phyloP scores from a whole-genome alignment of 1,284 basidiomycete genomes.

The Moesziomyces sp. region DNA sequence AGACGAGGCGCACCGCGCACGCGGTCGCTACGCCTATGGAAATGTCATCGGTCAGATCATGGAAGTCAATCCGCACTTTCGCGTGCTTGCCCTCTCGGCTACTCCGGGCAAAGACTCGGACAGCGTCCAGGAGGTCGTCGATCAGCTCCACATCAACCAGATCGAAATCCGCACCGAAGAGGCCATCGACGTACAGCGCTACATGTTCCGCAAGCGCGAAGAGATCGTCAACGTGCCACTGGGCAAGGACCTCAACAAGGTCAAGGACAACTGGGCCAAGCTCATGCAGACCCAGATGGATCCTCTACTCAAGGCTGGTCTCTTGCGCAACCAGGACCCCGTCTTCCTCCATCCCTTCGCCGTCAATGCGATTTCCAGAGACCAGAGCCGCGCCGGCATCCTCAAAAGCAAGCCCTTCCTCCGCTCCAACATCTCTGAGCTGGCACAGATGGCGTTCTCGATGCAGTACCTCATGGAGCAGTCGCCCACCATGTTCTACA shows the following conservation, averaged over 20 bases:
- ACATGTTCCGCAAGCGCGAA: slow-evolving; percentile 82
- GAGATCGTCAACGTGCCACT: slow-evolving; percentile 58
- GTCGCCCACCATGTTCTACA: slow-evolving; percentile 71
- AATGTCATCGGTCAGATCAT: slow-evolving; percentile 89
- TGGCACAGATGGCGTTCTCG: slow-evolving; percentile 55
- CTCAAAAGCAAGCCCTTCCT: slow-evolving; percentile 37
- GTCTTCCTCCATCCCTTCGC: slow-evolving; percentile 56
- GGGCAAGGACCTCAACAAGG: slow-evolving; percentile 48
- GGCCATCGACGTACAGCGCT: slow-evolving; percentile 85
- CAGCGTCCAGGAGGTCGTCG: slow-evolving; percentile 88
- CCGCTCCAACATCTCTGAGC: slow-evolving; percentile 39
- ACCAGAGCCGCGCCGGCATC: slow-evolving; percentile 23
- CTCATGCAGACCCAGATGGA: slow-evolving; percentile 65
- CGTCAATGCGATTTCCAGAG: slow-evolving; percentile 39
- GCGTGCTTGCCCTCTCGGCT: slow-evolving; percentile 91
- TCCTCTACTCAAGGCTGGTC: slow-evolving; percentile 49
- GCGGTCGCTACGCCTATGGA: slow-evolving; percentile 91
- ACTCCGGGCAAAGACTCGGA: slow-evolving; percentile 90
- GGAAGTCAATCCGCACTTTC: slow-evolving; percentile 91
- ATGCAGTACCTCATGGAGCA: slow-evolving; percentile 74
- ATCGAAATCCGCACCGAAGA: slow-evolving; percentile 95
- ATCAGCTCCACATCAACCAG: slow-evolving; percentile 92
- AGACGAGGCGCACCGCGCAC: slow-evolving; percentile 95
- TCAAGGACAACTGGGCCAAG: slow-evolving; percentile 65
- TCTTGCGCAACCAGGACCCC: slow-evolving; percentile 53